Conservation (phyloP, 768 basidiomycete species). For the Aureoboletus auriporus region DNA sequence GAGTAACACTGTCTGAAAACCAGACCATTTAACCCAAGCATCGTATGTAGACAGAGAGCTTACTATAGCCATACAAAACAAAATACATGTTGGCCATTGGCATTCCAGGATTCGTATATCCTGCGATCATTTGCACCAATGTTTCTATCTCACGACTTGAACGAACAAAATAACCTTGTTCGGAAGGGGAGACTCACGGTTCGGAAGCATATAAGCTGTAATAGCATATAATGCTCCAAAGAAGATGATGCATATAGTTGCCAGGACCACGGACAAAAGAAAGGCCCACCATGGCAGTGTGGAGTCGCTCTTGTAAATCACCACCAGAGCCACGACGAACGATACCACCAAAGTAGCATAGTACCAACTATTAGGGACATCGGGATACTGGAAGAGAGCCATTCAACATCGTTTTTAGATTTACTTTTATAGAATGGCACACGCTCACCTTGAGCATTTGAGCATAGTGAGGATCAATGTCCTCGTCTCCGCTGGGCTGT, state of each 20-base stretch:
- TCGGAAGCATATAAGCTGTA: slow-evolving; percentile 29
- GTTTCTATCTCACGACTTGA: slow-evolving; percentile 12
- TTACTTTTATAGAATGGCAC: slow-evolving; percentile 15
- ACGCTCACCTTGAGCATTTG: slow-evolving; percentile 42
- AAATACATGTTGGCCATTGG: slow-evolving; percentile 44
- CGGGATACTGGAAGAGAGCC: slow-evolving; percentile 27
- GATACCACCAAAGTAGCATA: slow-evolving; percentile 18
- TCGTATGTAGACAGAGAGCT: slow-evolving; percentile 7
- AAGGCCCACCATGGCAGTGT: slow-evolving; percentile 60
- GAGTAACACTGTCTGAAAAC: slow-evolving; percentile 44
- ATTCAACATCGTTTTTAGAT: neutral
- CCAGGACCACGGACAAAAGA: slow-evolving; percentile 49
- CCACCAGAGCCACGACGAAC: slow-evolving; percentile 50
- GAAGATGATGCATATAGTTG: slow-evolving; percentile 47
- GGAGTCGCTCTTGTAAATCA: slow-evolving; percentile 49
- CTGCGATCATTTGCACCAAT: slow-evolving; percentile 35
- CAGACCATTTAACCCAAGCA: slow-evolving; percentile 38
- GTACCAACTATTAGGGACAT: slow-evolving; percentile 34
- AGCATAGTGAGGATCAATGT: slow-evolving; percentile 51
- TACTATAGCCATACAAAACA: slow-evolving; percentile 45
- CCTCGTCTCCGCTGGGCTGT: slow-evolving; percentile 33
- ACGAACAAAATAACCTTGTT: neutral
- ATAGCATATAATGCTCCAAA: slow-evolving; percentile 52
- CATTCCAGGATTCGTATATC: slow-evolving; percentile 33
- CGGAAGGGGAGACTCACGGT: slow-evolving; percentile 14